Conservation (phyloP, 495 filamentous ascomycete genomes). For the Penicillium cinerascens region DNA sequence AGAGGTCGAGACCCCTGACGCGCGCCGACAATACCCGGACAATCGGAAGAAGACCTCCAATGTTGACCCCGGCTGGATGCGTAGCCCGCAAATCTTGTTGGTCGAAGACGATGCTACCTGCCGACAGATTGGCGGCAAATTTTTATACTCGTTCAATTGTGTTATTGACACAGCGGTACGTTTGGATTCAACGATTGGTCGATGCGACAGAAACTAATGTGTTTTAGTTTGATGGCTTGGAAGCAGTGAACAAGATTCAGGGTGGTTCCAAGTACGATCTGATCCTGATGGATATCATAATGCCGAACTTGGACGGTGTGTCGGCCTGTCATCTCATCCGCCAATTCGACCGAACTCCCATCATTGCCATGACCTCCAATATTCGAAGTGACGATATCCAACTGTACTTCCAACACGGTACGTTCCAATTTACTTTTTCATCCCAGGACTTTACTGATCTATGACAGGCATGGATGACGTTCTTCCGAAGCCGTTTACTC, state of each 20-base stretch:
- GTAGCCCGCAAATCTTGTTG: constrained; percentile 79
- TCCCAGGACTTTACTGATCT: constrained; percentile 9
- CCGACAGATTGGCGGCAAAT: constrained; percentile 89
- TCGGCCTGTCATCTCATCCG: constrained; percentile 92
- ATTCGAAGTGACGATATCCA: constrained; percentile 96
- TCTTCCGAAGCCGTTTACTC: constrained; percentile 94
- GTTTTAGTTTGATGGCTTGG: constrained; percentile 77
- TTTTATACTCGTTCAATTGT: constrained; percentile 83
- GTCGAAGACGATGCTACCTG: constrained; percentile 97
- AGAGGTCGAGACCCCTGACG: constrained; percentile 47
- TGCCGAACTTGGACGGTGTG: constrained; percentile 94
- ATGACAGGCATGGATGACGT: constrained; percentile 97
- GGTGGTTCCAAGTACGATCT: constrained; percentile 80
- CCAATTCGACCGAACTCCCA: constrained; percentile 82
- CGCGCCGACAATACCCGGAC: constrained; percentile 47
- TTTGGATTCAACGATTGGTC: constrained; percentile 11
- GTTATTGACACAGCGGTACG: constrained; percentile 88
- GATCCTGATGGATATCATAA: constrained; percentile 98
- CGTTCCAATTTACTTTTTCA: constrained; percentile 24
- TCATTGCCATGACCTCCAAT: constrained; percentile 98
- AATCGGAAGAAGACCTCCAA: constrained; percentile 64
- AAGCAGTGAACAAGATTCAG: constrained; percentile 91
- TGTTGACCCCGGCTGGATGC: constrained; percentile 75
- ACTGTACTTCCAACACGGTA: constrained; percentile 96
- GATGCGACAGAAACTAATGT: background rate